Percentiles rank a stretch among this genome's conserved stretches.
phyloP scores from a whole-genome alignment of 1,284 basidiomycete genomes.

The Xanthoconium separans region DNA sequence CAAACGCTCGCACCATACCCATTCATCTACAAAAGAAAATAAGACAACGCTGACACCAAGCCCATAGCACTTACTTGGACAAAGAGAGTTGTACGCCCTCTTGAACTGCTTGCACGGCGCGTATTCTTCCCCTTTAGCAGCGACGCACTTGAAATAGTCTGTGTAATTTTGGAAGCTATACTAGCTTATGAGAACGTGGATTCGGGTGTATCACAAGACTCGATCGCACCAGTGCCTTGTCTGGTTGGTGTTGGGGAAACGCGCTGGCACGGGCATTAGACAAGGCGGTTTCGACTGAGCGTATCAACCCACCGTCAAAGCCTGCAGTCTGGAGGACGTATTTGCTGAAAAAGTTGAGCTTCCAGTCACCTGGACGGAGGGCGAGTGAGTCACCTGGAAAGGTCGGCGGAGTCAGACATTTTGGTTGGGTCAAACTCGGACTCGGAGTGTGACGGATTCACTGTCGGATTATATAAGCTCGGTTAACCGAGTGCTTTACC shows the following conservation, averaged over 20 bases:
- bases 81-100: conserved; percentile 94
- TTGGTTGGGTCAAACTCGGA: conserved; percentile 17
- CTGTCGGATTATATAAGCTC: conserved; percentile 28
- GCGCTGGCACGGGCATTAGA: conserved; percentile 49
- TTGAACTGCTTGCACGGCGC: conserved; percentile 99
- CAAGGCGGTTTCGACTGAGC: not conserved
- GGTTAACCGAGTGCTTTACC: not conserved
- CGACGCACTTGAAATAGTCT: conserved; percentile 97
- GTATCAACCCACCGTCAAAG: conserved; percentile 67
- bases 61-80: conserved; percentile 81
- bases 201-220: not conserved
- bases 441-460: conserved; percentile 42
- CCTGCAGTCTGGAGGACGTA: conserved; percentile 83
- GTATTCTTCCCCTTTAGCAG: conserved; percentile 97
- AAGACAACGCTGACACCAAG: conserved; percentile 5
- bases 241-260: conserved; percentile 96
- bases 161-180: conserved; percentile 93
- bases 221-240: conserved; percentile 83
- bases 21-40: conserved; percentile 63
- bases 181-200: conserved; percentile 8
- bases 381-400: conserved; percentile 47
- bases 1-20: conserved; percentile 52
- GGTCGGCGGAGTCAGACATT: conserved; percentile 62
- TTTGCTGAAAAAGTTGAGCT: conserved; percentile 50
- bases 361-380: not conserved